Base-by-base conservation (phyloP, 1,284 basidiomycete species). In the Cutaneotrichosporon curvatum region DNA sequence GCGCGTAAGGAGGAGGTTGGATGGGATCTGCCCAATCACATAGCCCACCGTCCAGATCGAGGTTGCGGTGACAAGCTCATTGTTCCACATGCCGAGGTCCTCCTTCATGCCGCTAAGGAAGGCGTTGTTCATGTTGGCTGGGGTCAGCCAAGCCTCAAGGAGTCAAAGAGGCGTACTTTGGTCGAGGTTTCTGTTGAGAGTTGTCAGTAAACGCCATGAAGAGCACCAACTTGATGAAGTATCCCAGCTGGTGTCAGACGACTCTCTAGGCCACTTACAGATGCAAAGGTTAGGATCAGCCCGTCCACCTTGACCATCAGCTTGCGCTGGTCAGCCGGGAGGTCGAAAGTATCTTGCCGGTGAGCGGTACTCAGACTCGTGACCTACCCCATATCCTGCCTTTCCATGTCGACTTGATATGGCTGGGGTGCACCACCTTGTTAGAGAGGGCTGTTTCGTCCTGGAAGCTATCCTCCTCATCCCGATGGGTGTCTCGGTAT, bases 231-330 rank as follows among this genome's bases (percentile, higher is more conserved):
- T 65, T 62, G 44, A 62, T 43, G 48, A 63, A 64, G 47, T 65
- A 67, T 1, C 65, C 66, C 7, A 63, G 47, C 56, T 63, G 37
- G 18, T 14, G 40, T 41, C 31, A 30, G 36, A 11, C 19, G 21
- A 10, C 20, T n/a, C n/a, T 30, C 21, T 12, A 7, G 22, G 22
- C 25, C 10, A 55, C 60, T 41, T 34, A 63, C 56, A 31, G 63
- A 65, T 9, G 62, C 56, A 41, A 65, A 65, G 2, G 60, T 60
- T 15, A 70, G 47, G 10, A 70, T 37, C n/a, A 59, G 48, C 0
- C 60, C 60, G 46, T 69, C 67, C 19, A 71, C 57, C 50, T 68
- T 70, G 60, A 62, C 58, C 19, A 70, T 33, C 1, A 68, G 51
- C 44, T 58, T 52, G 20, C 63, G 54, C 50, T 70, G 62, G 4